These are phyloP conservation scores for Phycomyces nitens DNA, from an alignment of 192 early-diverging fungal species.

Conservation along the genomic window DNA sequence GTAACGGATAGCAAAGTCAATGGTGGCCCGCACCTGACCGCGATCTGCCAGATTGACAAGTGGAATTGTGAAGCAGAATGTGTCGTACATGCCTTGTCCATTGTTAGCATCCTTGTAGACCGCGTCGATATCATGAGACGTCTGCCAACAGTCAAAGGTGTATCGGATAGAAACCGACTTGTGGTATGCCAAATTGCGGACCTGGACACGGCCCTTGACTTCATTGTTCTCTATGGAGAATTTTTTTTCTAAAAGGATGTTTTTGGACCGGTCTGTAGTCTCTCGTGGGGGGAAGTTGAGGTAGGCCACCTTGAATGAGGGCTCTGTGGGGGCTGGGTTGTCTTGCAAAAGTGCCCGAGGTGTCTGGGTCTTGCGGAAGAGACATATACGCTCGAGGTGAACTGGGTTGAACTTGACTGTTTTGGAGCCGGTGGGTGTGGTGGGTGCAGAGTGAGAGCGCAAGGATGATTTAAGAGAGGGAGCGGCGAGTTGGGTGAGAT, in stretches of 20 bases:
- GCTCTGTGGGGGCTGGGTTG: slow-evolving; percentile 44
- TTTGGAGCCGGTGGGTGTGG: slow-evolving; percentile 38
- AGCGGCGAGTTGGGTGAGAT: neutral
- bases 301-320: slow-evolving; percentile 53
- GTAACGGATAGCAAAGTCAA: slow-evolving; percentile 62
- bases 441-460: slow-evolving; percentile 35
- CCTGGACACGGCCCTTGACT: slow-evolving; percentile 61
- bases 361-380: slow-evolving; percentile 68
- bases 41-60: slow-evolving; percentile 11
- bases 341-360: slow-evolving; percentile 47
- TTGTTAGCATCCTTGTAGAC: slow-evolving; percentile 50
- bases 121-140: slow-evolving; percentile 61
- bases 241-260: slow-evolving; percentile 11
- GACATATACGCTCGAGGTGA: slow-evolving; percentile 62
- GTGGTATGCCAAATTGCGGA: slow-evolving; percentile 82
- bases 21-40: slow-evolving; percentile 36
- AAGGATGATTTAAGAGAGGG: slow-evolving; percentile 19
- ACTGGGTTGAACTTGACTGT: slow-evolving; percentile 64
- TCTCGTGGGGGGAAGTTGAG: slow-evolving; percentile 22
- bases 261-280: neutral
- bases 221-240: slow-evolving; percentile 24
- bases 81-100: slow-evolving; percentile 47
- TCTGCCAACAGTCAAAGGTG: slow-evolving; percentile 80
- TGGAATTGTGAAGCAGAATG: slow-evolving; percentile 56
- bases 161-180: slow-evolving; percentile 79